Evolutionary conservation across 2,329 filamentous ascomycete genomes (phyloP).

Genomic region (Cladobotryum protrusum): DNA sequence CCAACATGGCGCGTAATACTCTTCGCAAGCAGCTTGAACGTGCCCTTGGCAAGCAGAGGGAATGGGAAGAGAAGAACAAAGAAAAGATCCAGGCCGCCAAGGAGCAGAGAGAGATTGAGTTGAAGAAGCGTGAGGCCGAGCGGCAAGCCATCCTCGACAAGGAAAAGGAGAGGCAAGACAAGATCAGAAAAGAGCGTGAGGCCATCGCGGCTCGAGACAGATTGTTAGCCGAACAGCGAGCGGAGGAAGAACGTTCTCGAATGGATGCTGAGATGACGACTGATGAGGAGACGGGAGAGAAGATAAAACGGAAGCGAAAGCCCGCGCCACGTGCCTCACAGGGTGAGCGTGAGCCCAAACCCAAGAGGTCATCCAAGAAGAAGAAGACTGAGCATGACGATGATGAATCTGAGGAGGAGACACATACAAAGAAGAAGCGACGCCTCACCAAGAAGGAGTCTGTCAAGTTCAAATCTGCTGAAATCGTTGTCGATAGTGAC

Average conservation of each 20-base stretch:
- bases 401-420: conserved; percentile 37
- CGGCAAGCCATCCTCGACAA: conserved; percentile 60
- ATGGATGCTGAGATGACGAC: conserved; percentile 71
- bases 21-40: conserved; percentile 87
- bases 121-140: conserved; percentile 71
- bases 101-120: conserved; percentile 72
- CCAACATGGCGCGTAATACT: conserved; percentile 95
- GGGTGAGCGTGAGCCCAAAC: conserved; percentile 38
- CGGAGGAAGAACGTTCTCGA: conserved; percentile 27
- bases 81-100: conserved; percentile 78
- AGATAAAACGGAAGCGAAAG: conserved; percentile 71
- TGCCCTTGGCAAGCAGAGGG: conserved; percentile 73
- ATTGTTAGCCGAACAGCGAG: conserved; percentile 60
- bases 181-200: conserved; percentile 80
- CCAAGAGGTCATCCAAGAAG: conserved; percentile 48
- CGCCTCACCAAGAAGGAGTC: conserved; percentile 45
- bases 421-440: conserved; percentile 55
- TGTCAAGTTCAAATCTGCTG: conserved; percentile 76
- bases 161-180: conserved; percentile 68
- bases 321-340: conserved; percentile 30
- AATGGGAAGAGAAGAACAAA: conserved; percentile 91
- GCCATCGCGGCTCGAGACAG: conserved; percentile 72
- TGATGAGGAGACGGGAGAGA: conserved; percentile 76
- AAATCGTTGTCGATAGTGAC: conserved; percentile 75
- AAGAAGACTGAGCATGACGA: conserved; percentile 34